A percentile compares a stretch with the other conserved stretches of the same genome.
phyloP scores from a whole-genome alignment of 2,329 filamentous ascomycete genomes.

The Aspergillus chevalieri region DNA sequence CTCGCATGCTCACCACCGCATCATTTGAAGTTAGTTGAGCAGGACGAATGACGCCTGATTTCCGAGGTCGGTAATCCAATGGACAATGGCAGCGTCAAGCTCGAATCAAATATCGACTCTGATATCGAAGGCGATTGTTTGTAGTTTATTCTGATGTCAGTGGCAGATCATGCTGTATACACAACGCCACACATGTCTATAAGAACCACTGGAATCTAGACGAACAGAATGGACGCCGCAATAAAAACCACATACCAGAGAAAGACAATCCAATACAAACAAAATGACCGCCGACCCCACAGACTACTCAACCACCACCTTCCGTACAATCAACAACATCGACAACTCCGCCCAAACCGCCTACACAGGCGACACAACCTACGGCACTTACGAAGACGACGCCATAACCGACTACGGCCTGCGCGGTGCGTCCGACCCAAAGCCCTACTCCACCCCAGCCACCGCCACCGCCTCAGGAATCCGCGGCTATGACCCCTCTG shows the following conservation, averaged over 20 bases:
- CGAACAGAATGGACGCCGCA: no score
- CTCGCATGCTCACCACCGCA: background rate
- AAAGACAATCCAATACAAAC: background rate
- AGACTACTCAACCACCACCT: conserved; percentile 8
- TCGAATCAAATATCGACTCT: background rate
- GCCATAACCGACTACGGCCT: conserved; percentile 2
- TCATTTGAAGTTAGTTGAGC: background rate
- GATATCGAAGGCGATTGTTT: background rate
- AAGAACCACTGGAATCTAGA: background rate
- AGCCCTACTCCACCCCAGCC: conserved; percentile 19
- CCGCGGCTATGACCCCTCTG: conserved; percentile 12
- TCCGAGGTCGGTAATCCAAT: background rate
- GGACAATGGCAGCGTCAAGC: background rate
- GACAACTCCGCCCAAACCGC: conserved; percentile 1
- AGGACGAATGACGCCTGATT: background rate
- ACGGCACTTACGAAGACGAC: conserved; percentile 4
- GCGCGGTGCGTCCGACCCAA: conserved; percentile 11
- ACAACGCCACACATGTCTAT: background rate
- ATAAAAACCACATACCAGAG: background rate
- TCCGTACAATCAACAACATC: background rate
- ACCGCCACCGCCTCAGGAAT: conserved; percentile 10
- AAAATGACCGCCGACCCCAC: conserved; percentile 5
- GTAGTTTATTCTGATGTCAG: background rate
- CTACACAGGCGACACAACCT: conserved; percentile 10
- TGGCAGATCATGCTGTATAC: background rate